A percentile compares a stretch with the other conserved stretches of the same genome.
These are phyloP conservation scores for Alternaria arbusti DNA, from an alignment of 2,329 filamentous ascomycete genomes.

Conservation along the genomic window DNA sequence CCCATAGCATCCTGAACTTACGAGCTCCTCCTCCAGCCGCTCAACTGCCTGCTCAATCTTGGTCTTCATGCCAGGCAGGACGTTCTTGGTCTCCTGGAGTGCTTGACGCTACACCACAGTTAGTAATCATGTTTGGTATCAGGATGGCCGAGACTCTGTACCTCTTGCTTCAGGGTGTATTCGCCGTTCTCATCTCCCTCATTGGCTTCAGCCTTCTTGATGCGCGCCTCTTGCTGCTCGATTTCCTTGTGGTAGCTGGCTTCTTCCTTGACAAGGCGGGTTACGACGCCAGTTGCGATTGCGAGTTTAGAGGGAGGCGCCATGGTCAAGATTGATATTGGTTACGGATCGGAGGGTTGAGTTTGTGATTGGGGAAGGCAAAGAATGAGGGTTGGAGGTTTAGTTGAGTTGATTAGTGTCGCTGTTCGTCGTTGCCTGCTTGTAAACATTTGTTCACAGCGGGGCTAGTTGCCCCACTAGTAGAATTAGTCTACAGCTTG, in stretches of 20 bases:
- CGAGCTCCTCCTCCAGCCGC: conserved; percentile 78
- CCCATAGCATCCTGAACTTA: conserved; percentile 54
- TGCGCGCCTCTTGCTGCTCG: conserved; percentile 72
- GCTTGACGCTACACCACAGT: conserved; percentile 68
- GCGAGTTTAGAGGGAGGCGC: conserved; percentile 75
- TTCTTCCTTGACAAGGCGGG: conserved; percentile 90
- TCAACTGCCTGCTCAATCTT: conserved; percentile 75
- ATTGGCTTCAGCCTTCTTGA: conserved; percentile 69
- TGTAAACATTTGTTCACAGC: conserved; percentile 20
- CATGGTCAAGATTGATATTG: conserved; percentile 60
- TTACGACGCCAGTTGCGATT: conserved; percentile 80
- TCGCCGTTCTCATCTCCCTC: conserved; percentile 76
- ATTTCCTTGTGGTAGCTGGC: conserved; percentile 88
- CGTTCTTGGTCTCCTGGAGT: conserved; percentile 83
- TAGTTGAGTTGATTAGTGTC: not conserved
- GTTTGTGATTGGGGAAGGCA: not conserved
- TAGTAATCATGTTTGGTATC: not conserved
- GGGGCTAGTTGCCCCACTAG: conserved; percentile 18
- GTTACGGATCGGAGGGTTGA: not conserved
- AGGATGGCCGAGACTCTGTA: conserved; percentile 47
- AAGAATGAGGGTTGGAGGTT: not conserved
- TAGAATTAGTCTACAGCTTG: not conserved
- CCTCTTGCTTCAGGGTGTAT: conserved; percentile 86
- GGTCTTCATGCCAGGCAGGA: conserved; percentile 74
- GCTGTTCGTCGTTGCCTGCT: conserved; percentile 19